These are phyloP conservation scores for Carnegiea gigantea DNA, from an alignment of 179 eudicot genomes.

Conservation along the genomic window DNA sequence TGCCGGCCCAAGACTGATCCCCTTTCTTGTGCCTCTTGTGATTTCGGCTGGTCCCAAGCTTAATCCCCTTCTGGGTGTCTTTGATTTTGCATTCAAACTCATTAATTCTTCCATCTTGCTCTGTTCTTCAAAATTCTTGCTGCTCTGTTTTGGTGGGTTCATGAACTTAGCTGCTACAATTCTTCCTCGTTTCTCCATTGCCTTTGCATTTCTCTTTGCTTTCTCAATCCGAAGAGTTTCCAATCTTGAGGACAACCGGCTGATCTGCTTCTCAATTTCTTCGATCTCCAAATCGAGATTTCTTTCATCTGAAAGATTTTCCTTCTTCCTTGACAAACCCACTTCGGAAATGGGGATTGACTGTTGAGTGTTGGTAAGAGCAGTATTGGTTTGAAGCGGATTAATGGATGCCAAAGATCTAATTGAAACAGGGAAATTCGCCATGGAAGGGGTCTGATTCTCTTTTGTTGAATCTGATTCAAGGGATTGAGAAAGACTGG, in stretches of 20 bases:
- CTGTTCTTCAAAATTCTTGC: slow-evolving; percentile 28
- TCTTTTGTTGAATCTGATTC: slow-evolving; percentile 64
- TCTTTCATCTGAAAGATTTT: slow-evolving; percentile 35
- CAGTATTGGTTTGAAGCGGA: slow-evolving; percentile 30
- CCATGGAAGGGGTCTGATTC: slow-evolving; percentile 39
- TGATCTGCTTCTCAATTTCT: slow-evolving; percentile 71
- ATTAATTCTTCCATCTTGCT: slow-evolving; percentile 42
- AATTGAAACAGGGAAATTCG: slow-evolving; percentile 31
- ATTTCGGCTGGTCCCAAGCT: slow-evolving; percentile 66
- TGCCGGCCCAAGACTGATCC: slow-evolving; percentile 71
- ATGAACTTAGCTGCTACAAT: slow-evolving; percentile 67
- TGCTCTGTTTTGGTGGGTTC: slow-evolving; percentile 48
- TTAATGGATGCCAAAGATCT: slow-evolving; percentile 27
- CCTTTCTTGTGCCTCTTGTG: slow-evolving; percentile 37
- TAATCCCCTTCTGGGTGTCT: slow-evolving; percentile 57
- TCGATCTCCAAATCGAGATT: slow-evolving; percentile 69
- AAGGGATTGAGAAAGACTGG: slow-evolving; percentile 38
- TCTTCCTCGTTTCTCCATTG: slow-evolving; percentile 41
- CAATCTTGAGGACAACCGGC: slow-evolving; percentile 51
- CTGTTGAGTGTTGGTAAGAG: slow-evolving; percentile 21
- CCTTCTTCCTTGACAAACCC: slow-evolving; percentile 21
- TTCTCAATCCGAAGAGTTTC: slow-evolving; percentile 58
- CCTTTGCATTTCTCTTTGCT: slow-evolving; percentile 47
- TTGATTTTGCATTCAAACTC: slow-evolving; percentile 33
- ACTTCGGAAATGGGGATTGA: slow-evolving; percentile 18